Evolutionary conservation across 805 yeast species (phyloP), one percentile per base, ranked within the genome.

Genomic region (Candida ulmi): DNA sequence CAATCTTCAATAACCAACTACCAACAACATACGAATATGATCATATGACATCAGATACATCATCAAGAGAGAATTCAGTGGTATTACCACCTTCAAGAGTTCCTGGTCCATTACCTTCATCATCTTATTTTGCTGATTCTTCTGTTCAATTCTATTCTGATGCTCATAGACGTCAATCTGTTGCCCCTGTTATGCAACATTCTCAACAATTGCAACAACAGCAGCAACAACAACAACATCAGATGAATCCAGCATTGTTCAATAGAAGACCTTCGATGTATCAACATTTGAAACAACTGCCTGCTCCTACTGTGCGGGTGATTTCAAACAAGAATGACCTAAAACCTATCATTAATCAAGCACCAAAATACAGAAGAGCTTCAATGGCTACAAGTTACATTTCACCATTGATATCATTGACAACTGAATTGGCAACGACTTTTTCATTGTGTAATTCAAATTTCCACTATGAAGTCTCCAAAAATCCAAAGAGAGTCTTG

Each of bases 401-500:
- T 4, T 83, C 93, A 5, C 99, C 99, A 1, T 69, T 86, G 18
- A 68, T 74, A 41, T 95, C 95, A 0, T 66, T 91, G 42, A 85
- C 96, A 0, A 73, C 80, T 4, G 78, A 84, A 35, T 65, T 93
- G 37, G 73, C 91, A 2, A 78, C 88, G 17, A 83, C 96, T 0
- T 93, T 85, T 60, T 69, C 84, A 9, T 73, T 91, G 40, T 91
- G 97, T 62, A 84, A 88, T 44, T 87, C 97, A 0, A 74, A 70
- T 27, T 93, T 88, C 62, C 80, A 80, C 46, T 93, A 93, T 60
- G 82, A 83, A 48, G 76, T 87, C 15, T 73, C 88, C 3, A 80
- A 87, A 43, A 93, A 93, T 57, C 99, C 99, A 3, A 78, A 87
- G 44, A 68, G 99, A 40, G 96, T 88, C 3, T 66, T 93, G 32